Percentiles rank a stretch among this genome's conserved stretches.
Conservation (phyloP, 768 basidiomycete species). For the Kondoa malvinella region DNA sequence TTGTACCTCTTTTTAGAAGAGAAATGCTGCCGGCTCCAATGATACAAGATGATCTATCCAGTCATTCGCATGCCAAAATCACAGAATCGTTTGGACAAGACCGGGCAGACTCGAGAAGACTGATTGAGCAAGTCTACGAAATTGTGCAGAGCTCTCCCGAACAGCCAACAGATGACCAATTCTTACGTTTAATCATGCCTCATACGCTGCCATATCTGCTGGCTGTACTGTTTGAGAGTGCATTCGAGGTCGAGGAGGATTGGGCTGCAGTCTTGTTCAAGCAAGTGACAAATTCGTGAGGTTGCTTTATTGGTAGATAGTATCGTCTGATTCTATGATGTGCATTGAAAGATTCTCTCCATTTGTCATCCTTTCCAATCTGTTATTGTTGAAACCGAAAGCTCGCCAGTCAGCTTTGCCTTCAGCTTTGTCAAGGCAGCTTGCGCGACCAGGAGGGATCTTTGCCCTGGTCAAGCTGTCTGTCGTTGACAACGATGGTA, state of each 20-base stretch:
- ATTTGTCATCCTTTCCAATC: not conserved
- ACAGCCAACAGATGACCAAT: not conserved
- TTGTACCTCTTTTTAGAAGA: not conserved
- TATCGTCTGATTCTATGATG: not conserved
- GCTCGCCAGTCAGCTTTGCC: not conserved
- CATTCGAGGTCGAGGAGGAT: not conserved
- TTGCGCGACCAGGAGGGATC: not conserved
- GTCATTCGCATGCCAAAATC: too few relatives aligned
- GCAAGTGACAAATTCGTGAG: not conserved
- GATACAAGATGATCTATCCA: too few relatives aligned
- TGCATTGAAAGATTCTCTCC: not conserved
- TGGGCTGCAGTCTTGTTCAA: not conserved
- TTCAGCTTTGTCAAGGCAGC: not conserved
- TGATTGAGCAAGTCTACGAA: not conserved
- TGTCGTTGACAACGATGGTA: not conserved
- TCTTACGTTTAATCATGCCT: not conserved
- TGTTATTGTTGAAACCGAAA: not conserved
- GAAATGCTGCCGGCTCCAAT: not conserved
- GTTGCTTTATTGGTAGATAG: not conserved
- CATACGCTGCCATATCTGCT: not conserved
- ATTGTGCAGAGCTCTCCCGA: not conserved
- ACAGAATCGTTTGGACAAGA: not conserved
- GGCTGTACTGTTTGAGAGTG: not conserved
- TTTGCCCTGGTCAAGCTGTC: not conserved
- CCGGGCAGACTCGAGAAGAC: not conserved